Base-by-base conservation (phyloP, 139 green algal species). In the Gonium pectorale region DNA sequence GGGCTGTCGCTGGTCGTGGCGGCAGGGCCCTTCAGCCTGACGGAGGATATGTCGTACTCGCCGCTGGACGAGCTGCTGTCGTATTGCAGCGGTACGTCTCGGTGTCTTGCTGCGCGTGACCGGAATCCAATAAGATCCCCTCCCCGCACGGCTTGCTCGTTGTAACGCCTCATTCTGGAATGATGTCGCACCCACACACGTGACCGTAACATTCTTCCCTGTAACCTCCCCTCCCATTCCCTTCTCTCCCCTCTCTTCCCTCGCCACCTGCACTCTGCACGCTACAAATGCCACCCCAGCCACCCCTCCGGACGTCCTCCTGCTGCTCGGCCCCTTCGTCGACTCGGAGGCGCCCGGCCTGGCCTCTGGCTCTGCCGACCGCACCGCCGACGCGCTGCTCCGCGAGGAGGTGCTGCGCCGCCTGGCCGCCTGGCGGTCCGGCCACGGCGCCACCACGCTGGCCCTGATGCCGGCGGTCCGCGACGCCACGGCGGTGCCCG, bases 281-380 rank as follows among this genome's bases (percentile, higher is more conserved):
- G n/a, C n/a, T n/a, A n/a, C n/a, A n/a, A n/a, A n/a, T n/a, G 4
- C 24, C 74, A 29, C 21, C 77, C 52, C 80, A 90, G 86, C 73
- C 52, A 35, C 70, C 3, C 69, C 33, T 17, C 92, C 94, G 29
- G 81, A 98, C 63, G 60, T 96, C 62, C 89, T 99, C 86, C 66
- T 99, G 82, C 88, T 98, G 51, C 52, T 95, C 71, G 95, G 97
- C 2, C 97, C 97, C 5, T 99, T 99, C 88, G 93, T 99, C 59
- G 97, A 99, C 88, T 89, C 59, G 6, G 92, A 98, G 73, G 94
- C 98, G 83, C 90, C 94, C 5, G 7, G 69, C 1, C 67, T 99
- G 1, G 52, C 70, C n/a, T 31, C 67, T 0, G 97, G 95, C 31
- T 56, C 63, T 46, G 46, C 98, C n/a, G 79, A 96, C 0, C 64